phyloP scores from a whole-genome alignment of 169 alveolate species.

The Ophryocystis elektroscirrha region DNA sequence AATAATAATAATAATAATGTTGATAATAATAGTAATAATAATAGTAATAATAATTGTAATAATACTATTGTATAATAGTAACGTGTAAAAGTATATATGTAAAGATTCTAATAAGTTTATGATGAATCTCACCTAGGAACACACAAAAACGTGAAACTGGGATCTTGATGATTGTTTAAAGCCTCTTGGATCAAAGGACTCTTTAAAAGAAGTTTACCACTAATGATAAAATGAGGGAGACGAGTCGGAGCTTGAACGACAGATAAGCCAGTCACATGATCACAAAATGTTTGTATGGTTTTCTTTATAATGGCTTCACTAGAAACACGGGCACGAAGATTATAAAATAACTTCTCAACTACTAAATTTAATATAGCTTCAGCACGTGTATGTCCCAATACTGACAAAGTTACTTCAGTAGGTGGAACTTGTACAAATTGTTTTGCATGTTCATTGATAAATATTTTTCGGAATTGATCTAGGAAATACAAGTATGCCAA shows the following conservation, averaged over 20 bases:
- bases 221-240: constrained; percentile 59
- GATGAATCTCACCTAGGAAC: too few species aligned
- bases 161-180: constrained; percentile 32
- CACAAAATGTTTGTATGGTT: constrained; percentile 57
- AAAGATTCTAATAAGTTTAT: too few species aligned
- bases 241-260: constrained; percentile 66
- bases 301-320: constrained; percentile 53
- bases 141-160: constrained; percentile 25
- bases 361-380: too few species aligned
- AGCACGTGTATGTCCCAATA: too few species aligned
- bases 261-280: constrained; percentile 66
- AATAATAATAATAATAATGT: too few species aligned
- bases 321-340: constrained; percentile 49
- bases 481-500: constrained; percentile 52
- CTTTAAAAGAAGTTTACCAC: constrained; percentile 62
- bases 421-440: constrained; percentile 14
- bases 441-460: constrained; percentile 63
- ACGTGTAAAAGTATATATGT: too few species aligned
- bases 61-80: too few species aligned
- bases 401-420: too few species aligned
- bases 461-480: constrained; percentile 62
- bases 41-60: too few species aligned
- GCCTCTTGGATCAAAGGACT: constrained; percentile 63
- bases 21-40: too few species aligned
- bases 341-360: too few species aligned